Evolutionary conservation across 2,329 filamentous ascomycete genomes (phyloP).

Genomic region (Cytospora paraplurivora): DNA sequence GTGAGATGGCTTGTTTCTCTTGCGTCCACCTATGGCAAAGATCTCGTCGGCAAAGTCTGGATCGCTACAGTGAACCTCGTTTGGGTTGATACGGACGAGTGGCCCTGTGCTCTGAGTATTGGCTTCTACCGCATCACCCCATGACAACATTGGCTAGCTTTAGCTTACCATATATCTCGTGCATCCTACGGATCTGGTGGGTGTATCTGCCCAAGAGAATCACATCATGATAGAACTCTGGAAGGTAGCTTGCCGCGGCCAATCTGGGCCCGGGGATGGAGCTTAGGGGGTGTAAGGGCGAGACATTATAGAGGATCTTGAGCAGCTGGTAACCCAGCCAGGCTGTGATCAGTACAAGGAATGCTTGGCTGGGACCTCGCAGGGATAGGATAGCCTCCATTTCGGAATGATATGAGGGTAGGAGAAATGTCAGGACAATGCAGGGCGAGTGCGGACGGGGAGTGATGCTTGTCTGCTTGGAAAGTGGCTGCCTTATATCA

Average conservation of each 20-base stretch:
- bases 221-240: slow-evolving; percentile 16
- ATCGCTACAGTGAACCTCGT: slow-evolving; percentile 20
- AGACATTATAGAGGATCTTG: not conserved
- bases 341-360: not conserved
- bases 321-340: not conserved
- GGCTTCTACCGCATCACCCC: not conserved
- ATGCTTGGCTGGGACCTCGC: no score
- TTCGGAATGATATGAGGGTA: no score
- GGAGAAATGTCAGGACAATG: no score
- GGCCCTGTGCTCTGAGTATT: not conserved
- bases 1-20: slow-evolving; percentile 14
- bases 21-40: slow-evolving; percentile 1
- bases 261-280: slow-evolving; percentile 14
- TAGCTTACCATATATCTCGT: slow-evolving; percentile 16
- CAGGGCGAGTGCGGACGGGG: no score
- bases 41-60: slow-evolving; percentile 12
- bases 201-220: slow-evolving; percentile 13
- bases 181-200: slow-evolving; percentile 8
- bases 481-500: no score
- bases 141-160: not conserved
- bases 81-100: slow-evolving; percentile 17
- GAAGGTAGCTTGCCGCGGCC: slow-evolving; percentile 7
- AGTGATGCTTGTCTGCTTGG: no score
- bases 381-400: no score
- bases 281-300: slow-evolving; percentile 6